Evolutionary conservation across 2,329 filamentous ascomycete genomes (phyloP), one percentile per base, ranked within the genome.

Genomic region (Beauveria brongniartii): DNA sequence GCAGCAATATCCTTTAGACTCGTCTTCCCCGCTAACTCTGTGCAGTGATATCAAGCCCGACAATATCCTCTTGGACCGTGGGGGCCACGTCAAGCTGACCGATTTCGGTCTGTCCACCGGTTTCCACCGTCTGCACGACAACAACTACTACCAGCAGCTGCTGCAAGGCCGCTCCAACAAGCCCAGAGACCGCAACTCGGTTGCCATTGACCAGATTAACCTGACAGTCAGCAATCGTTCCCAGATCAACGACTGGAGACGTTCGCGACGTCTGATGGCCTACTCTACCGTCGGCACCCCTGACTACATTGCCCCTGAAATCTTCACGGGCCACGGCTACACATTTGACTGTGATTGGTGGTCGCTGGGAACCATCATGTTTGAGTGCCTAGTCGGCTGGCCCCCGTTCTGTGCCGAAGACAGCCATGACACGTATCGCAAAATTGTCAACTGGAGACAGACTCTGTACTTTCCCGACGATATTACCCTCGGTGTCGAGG

Each of bases 281-380:
- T 99, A 99, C 77, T 97, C 94, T 1, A 97, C 94, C 3, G 94
- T 99, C 65, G 94, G 94, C 65, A 99, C 94, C 1, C 94, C 94
- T 10, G 94, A 99, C 75, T 99, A 99, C 74, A 99, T 99, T 71
- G 94, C 94, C 1, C 94, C 94, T 3, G 94, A 99, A 73, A 97
- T 99, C 69, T 97, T 99, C 75, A 95, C 91, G 52, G 92, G 93
- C 20, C 90, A 96, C 70, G 94, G 94, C 54, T 99, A 99, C 78
- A 91, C 91, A 62, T 96, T 93, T 70, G 89, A 95, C 72, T 99
- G 94, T 73, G 94, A 99, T 80, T 99, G 94, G 94, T 99, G 94
- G 94, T 96, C 91, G 24, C 83, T 99, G 55, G 94, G 94, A 58
- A 97, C 94, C 50, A 99, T 99, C 77, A 97, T 99, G 94, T 99